phyloP scores from a whole-genome alignment of 1,284 basidiomycete genomes.

The Heimioporus punctisporus region DNA sequence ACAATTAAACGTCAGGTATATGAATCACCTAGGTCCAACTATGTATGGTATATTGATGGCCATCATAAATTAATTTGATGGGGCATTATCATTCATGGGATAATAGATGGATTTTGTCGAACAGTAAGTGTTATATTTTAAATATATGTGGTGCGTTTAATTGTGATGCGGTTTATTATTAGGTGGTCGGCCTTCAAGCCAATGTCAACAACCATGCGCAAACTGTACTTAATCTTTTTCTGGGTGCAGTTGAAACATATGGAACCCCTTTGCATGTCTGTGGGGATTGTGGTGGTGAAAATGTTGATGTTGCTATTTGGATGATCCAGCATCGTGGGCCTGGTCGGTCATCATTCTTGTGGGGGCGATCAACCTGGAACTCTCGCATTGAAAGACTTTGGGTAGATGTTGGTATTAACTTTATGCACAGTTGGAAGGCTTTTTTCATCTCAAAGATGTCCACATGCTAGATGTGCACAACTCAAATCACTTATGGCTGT shows the following conservation, averaged over 20 bases:
- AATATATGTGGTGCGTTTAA: conserved; percentile 39
- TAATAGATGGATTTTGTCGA: conserved; percentile 44
- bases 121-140: conserved; percentile 5
- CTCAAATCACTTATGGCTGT: conserved; percentile 42
- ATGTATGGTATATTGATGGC: conserved; percentile 10
- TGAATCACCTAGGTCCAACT: background rate
- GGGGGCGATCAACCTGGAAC: conserved; percentile 16
- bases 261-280: conserved; percentile 1
- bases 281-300: conserved; percentile 26
- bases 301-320: conserved; percentile 22
- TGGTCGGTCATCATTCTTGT: conserved; percentile 28
- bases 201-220: conserved; percentile 3
- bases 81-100: conserved; percentile 52
- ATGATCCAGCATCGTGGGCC: conserved; percentile 19
- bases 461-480: conserved; percentile 35
- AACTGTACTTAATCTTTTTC: conserved; percentile 9
- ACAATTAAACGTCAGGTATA: background rate
- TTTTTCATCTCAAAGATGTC: conserved; percentile 32
- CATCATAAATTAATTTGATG: conserved; percentile 46
- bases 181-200: conserved; percentile 3
- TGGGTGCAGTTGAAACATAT: background rate
- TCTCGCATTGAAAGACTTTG: conserved; percentile 6
- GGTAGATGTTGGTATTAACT: conserved; percentile 19
- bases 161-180: background rate
- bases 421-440: conserved; percentile 25